Evolutionary conservation across 2,329 filamentous ascomycete genomes (phyloP), one percentile per base, ranked within the genome.

Genomic region (Fusarium sarcochroum): DNA sequence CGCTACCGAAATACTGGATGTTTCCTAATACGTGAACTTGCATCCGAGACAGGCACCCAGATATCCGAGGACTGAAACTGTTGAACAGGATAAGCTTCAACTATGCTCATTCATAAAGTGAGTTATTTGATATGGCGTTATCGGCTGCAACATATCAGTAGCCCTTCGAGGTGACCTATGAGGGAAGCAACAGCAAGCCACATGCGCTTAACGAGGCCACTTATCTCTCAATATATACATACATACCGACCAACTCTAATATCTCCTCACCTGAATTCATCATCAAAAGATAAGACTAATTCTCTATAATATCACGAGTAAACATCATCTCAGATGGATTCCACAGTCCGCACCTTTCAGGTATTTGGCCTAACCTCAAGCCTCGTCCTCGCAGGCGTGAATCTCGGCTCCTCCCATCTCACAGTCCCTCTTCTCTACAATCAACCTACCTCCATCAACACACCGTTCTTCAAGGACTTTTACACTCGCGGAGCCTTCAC

Each of bases 381-480:
- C 40, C 53, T 70, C 17, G 21, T 71, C 23, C 55, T 70, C 1
- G 64, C 59, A 7, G 64, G 68, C 3, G 30, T 63, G 15, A 70
- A 70, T 14, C 37, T 70, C 11, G 68, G 68, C 9, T 42, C 68
- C 8, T 70, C 68, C 1, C 63, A 59, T n/a, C 47, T 70, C 11
- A 70, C 64, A 3, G 68, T 70, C 6, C 68, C 68, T 5, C 40
- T 71, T 8, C 64, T 70, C 13, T 70, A 71, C 9, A 25, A 32
- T 7, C 59, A 61, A 17, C 64, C 68, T n/a, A 57, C 32, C 9
- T 54, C 56, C 5, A 48, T 69, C 44, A 71, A 54, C 44, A 66
- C 60, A 3, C 30, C 63, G 7, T 69, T 70, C 30, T 71, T 70
- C 60, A 69, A 66, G 10, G 56, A 71, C 3, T 66, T 70, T 34